Evolutionary conservation across 2,329 filamentous ascomycete genomes (phyloP).

Genomic region (Cladosporium colombiae): DNA sequence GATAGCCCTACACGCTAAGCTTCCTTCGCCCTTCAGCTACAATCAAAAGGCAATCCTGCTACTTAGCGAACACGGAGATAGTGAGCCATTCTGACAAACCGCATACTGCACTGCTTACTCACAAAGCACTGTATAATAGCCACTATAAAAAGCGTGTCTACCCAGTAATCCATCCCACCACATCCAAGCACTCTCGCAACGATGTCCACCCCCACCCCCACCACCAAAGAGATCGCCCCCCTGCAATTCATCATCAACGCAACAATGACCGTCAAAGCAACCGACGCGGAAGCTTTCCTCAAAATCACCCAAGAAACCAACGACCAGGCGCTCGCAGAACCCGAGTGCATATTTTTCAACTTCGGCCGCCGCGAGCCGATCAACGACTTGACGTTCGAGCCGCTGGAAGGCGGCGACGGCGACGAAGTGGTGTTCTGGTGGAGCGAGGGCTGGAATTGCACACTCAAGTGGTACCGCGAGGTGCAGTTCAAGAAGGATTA

Average conservation of each 20-base stretch:
- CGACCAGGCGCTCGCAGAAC: slow-evolving; percentile 20
- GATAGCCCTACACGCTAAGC: not conserved
- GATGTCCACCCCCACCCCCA: not conserved
- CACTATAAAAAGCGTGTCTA: not conserved
- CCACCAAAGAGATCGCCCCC: not conserved
- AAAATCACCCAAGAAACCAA: slow-evolving; percentile 24
- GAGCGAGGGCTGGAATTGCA: slow-evolving; percentile 28
- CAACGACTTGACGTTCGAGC: slow-evolving; percentile 1
- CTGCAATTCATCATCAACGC: slow-evolving; percentile 24
- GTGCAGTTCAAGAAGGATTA: slow-evolving; percentile 39
- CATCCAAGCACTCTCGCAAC: not conserved
- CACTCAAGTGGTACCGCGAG: slow-evolving; percentile 21
- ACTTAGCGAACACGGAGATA: not conserved
- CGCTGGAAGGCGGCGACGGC: not conserved
- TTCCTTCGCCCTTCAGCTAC: not conserved
- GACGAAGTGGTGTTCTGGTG: slow-evolving; percentile 21
- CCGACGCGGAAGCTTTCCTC: slow-evolving; percentile 22
- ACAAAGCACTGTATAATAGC: not conserved
- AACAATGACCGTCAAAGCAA: slow-evolving; percentile 22
- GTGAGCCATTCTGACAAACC: slow-evolving; percentile 2
- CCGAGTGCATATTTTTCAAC: slow-evolving; percentile 24
- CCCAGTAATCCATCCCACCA: not conserved
- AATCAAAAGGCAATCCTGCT: not conserved
- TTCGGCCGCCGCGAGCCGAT: slow-evolving; percentile 11
- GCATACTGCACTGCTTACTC: not conserved